These are phyloP conservation scores for Plantago major DNA, from an alignment of 257 asterid species.

Conservation along the genomic window DNA sequence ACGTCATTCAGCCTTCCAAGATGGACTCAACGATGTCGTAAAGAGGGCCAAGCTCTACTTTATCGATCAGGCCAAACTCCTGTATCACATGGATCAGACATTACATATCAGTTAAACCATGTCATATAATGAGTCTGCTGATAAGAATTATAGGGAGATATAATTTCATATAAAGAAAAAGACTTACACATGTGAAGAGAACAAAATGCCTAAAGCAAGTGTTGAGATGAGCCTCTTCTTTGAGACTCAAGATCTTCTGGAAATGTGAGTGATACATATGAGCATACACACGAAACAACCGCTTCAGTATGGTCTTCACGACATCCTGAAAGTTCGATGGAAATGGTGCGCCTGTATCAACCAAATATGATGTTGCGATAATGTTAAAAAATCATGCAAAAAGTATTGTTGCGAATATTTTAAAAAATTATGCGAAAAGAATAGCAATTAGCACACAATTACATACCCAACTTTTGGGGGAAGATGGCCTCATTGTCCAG, in stretches of 20 bases:
- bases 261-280: conserved; percentile 53
- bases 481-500: conserved; percentile 40
- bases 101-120: neutral
- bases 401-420: neutral
- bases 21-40: conserved; percentile 36
- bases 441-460: neutral
- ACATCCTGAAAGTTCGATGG: conserved; percentile 38
- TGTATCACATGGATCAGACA: conserved; percentile 25
- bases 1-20: conserved; percentile 9
- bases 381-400: too few relatives aligned
- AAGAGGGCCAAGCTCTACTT: conserved; percentile 43
- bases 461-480: conserved; percentile 42
- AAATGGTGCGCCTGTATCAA: conserved; percentile 36
- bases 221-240: conserved; percentile 52
- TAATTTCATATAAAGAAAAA: neutral
- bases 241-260: conserved; percentile 34
- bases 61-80: conserved; percentile 44
- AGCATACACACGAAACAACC: conserved; percentile 47
- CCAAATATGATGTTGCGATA: neutral
- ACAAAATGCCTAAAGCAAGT: conserved; percentile 55
- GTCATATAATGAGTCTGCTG: neutral
- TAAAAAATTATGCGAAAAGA: neutral
- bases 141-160: too few relatives aligned
- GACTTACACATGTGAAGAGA: conserved; percentile 39
- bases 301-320: conserved; percentile 37